Evolutionary conservation across 2,329 filamentous ascomycete genomes (phyloP), one percentile per base, ranked within the genome.

Genomic region (Colletotrichum sp.): DNA sequence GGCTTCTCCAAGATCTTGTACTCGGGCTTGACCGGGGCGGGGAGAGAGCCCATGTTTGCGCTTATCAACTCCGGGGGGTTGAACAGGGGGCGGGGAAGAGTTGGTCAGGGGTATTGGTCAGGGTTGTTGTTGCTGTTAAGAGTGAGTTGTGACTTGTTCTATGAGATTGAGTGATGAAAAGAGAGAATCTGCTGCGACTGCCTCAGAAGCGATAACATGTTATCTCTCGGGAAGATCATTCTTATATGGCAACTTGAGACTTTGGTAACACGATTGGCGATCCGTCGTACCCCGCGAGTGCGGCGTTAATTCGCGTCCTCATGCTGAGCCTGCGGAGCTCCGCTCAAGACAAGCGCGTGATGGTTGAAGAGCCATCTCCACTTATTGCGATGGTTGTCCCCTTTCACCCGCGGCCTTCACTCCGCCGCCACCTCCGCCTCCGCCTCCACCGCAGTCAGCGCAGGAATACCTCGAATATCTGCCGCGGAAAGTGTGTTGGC

Each of bases 1-100:
- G 80, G 77, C 72, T 80, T 78, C 57, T 81, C 80, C 13, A 78
- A 57, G 67, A 81, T 80, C 18, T 77, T 68, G 59, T 80, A 80
- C n/a, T 70, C 74, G 21, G 71, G 16, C 66, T 69, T 69, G 13
- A 36, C 36, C 28, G 65, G 71, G 60, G 62, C 60, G 28, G 74
- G 63, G 66, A 74, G 39, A 65, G 71, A 77, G 18, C 71, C 71
- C 74, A 77, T 77, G 34, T 34, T 63, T 28, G 74, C 49, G 71
- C 32, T 52, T 52, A 39, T 69, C 34, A 26, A 13, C 36, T n/a
- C 5, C 55, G 55, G 24, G 55, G 13, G 24, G 21, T 36, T 18
- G 32, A 24, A 49, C 15, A 52, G 8, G 52, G 64, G 24, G n/a
- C 13, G 36, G n/a, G 18, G 36, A 63, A 10, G 16, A 44, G 21